Evolutionary conservation across 176 grass and related monocot species (phyloP), one percentile per base, ranked within the genome.

Genomic region (Aegilops speltoides): DNA sequence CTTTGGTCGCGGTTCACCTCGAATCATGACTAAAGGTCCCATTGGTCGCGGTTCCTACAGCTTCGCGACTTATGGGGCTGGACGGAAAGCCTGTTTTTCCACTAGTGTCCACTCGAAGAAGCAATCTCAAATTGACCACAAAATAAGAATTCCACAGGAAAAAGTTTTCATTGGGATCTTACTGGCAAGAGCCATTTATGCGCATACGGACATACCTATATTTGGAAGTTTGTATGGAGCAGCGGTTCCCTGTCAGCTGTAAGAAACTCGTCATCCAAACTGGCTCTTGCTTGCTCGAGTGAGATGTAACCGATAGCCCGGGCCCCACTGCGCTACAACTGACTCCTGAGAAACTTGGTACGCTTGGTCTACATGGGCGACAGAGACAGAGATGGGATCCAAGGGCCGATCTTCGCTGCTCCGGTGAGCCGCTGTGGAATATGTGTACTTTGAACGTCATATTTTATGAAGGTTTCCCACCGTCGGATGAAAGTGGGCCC

Each of bases 371-470:
- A 83, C 48, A 72, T 72, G 81, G 22, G n/a, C 80, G 1, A 2
- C 6, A 14, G 38, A 19, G 8, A 82, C 56, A 4, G 22, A 0
- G 57, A 63, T 61, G 37, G 0, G n/a, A 73, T 72, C 73, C 25
- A 24, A 76, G 41, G 40, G 72, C 80, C 25, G 20, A 82, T 1
- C 40, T 2, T 11, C 9, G 19, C 2, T 0, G 14, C 31, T 60
- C 68, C 6, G 14, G 60, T 80, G 78, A 28, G 6, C 60, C 36
- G 61, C 15, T 19, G 10, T 41, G 60, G 62, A 57, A 80, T 43
- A 43, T 19, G 2, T 80, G 78, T 65, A 83, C 52, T 38, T 81
- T 77, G 59, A 80, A 85, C 33, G 82, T 56, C 11, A 76, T 34
- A 76, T 8, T 8, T 63, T 43, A 60, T 6, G 2, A 7, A 4